Base-by-base conservation (phyloP, 148 eudicot species). In the Chenopodium quinoa region DNA sequence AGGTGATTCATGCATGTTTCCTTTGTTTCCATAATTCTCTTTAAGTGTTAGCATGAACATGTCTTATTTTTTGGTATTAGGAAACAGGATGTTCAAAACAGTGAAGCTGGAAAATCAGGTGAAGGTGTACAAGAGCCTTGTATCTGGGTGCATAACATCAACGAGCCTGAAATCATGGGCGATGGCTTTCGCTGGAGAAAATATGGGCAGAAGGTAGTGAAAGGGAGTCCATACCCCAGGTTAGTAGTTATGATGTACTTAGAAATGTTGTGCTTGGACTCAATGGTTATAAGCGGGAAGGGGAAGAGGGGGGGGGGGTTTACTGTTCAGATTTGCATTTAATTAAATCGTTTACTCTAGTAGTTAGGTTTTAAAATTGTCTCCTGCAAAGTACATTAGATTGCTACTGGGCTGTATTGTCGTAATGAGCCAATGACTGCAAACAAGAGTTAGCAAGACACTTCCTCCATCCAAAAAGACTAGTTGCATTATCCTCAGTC, bases 151-250 rank as follows among this genome's bases (percentile, higher is more conserved):
- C 92, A 86, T 77, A 90, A 85, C 85, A 75, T 85, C 19, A n/a
- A 85, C 17, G 98, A 91, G 84, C 78, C 93, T 27, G 98, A 90
- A 60, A 84, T 83, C 6, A 72, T 83, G 48, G 91, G 92, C 1
- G 99, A 96, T 64, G 99, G 98, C 50, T 96, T 86, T 87, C 98
- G 94, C 58, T 96, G 99, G 99, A 90, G 99, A 84, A 96, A 96
- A 86, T 94, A 96, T 25, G 98, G 99, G 48, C 99, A 96, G 87
- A 96, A 96, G 86, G 95, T 93, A 77, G 99, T 96, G 27, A 96
- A 88, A 84, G 99, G 98, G 88, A 93, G 90, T 83, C 88, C 95
- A 17, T 88, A 91, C 84, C 99, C 99, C 86, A 96, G 99, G 99
- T 96, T 79, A 60, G 81, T 75, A 14, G 70, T 66, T 58, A 72